Evolutionary conservation across 2,329 filamentous ascomycete genomes (phyloP).

Genomic region (Penicillium crustosum): DNA sequence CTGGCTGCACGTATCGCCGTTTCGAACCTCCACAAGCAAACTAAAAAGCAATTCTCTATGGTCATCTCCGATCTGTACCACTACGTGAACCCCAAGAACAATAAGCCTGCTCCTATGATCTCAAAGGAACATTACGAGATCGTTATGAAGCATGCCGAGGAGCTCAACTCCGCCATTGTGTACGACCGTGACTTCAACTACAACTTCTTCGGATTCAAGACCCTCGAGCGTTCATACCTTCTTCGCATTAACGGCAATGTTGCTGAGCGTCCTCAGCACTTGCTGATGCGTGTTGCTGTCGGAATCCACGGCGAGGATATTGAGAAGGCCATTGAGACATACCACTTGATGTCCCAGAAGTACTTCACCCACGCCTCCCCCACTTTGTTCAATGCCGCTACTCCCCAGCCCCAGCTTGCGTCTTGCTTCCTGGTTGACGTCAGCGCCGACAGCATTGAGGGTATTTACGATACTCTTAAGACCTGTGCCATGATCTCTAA

Average conservation of each 20-base stretch:
- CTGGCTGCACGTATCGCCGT: conserved; percentile 97
- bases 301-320: conserved; percentile 95
- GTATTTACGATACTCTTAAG: conserved; percentile 98
- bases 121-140: conserved; percentile 85
- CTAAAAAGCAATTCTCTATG: conserved; percentile 99
- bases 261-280: conserved; percentile 95
- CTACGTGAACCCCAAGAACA: conserved; percentile 95
- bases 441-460: conserved; percentile 99
- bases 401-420: conserved; percentile 88
- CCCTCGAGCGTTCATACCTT: conserved; percentile 93
- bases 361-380: conserved; percentile 98
- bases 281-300: conserved; percentile 99
- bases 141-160: conserved; percentile 93
- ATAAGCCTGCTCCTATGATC: conserved; percentile 85
- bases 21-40: conserved; percentile 99
- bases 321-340: conserved; percentile 93
- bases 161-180: conserved; percentile 97
- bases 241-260: conserved; percentile 94
- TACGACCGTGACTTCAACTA: conserved; percentile 99
- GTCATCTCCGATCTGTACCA: conserved; percentile 91
- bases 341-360: conserved; percentile 98
- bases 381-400: conserved; percentile 96
- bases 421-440: conserved; percentile 99
- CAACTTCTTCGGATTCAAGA: conserved; percentile 99
- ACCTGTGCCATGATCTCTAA: conserved; percentile 99